A percentile compares a stretch with the other conserved stretches of the same genome.
Conservation (phyloP, 106 monocot species). For the Ottelia alismoides region DNA sequence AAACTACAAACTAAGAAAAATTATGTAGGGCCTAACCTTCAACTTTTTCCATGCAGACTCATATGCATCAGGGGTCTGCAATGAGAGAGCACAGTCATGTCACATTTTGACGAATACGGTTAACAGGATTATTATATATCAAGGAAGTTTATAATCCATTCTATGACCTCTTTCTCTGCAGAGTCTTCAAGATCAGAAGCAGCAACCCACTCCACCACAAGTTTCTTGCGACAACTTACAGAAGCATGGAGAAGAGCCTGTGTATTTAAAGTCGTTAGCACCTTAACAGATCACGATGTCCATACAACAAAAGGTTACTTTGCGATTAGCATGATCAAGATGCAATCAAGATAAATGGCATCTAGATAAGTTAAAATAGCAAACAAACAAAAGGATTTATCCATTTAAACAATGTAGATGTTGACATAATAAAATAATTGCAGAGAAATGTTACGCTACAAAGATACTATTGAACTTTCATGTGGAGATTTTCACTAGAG, state of each 20-base stretch:
- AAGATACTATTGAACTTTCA: background rate
- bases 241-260: constrained; percentile 97
- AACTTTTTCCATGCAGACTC: constrained; percentile 69
- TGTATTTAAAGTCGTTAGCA: constrained; percentile 1
- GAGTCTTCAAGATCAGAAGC: constrained; percentile 73
- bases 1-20: background rate
- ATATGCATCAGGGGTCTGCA: constrained; percentile 63
- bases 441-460: background rate
- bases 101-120: background rate
- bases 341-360: no score
- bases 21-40: constrained; percentile 30
- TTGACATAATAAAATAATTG: background rate
- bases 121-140: background rate
- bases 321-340: no score
- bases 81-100: constrained; percentile 10
- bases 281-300: background rate
- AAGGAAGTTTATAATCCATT: background rate
- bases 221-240: constrained; percentile 48
- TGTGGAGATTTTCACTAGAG: no score
- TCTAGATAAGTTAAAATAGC: no score
- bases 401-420: background rate
- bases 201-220: constrained; percentile 82
- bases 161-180: constrained; percentile 31
- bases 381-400: no score
- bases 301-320: background rate